Conservation (phyloP, 345 rosid genomes). For the Melaleuca quinquenervia region DNA sequence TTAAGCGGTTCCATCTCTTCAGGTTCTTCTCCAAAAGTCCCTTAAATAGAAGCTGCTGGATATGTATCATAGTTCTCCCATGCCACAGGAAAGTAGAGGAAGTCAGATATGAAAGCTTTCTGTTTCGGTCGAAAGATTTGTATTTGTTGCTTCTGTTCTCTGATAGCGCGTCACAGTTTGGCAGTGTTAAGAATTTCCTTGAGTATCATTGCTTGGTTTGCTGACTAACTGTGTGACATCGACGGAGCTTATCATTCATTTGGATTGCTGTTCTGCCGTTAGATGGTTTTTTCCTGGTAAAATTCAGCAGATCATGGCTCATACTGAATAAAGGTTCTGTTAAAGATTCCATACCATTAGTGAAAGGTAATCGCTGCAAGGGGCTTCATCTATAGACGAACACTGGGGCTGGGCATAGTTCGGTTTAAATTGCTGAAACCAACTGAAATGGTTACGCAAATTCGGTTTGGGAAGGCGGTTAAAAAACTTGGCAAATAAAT, state of each 20-base stretch:
- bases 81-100: neutral
- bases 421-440: neutral
- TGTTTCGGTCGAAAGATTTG: neutral
- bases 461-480: neutral
- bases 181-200: neutral
- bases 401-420: neutral
- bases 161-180: neutral
- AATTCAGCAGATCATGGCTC: neutral
- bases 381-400: neutral
- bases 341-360: neutral
- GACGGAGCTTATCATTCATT: neutral
- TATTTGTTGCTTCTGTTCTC: neutral
- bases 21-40: neutral
- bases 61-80: neutral
- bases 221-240: neutral
- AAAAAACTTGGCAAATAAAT: neutral
- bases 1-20: neutral
- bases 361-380: neutral
- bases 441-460: neutral
- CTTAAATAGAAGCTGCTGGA: neutral
- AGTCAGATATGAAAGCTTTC: neutral
- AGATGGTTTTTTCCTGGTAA: neutral
- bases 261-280: neutral
- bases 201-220: neutral
- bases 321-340: neutral